phyloP scores from a whole-genome alignment of 768 basidiomycete genomes.

The Lentinus brumalis region DNA sequence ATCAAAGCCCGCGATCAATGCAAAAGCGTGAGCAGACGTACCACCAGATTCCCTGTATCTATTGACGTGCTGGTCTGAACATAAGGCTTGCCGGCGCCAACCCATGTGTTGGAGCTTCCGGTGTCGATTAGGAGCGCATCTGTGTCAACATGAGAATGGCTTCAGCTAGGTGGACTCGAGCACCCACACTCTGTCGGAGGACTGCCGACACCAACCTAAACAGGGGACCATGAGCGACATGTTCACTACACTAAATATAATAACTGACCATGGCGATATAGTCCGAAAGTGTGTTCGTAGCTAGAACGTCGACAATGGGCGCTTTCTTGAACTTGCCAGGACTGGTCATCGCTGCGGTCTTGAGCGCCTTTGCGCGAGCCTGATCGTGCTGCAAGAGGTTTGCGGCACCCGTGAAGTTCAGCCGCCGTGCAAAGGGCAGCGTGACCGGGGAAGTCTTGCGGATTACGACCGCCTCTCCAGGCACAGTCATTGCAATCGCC shows the following conservation, averaged over 20 bases:
- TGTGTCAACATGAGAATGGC: constrained; percentile 4
- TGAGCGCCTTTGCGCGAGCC: constrained; percentile 22
- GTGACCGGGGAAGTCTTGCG: constrained; percentile 20
- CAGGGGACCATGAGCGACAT: not conserved
- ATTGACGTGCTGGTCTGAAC: constrained; percentile 43
- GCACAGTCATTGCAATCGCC: not conserved
- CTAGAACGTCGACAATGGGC: constrained; percentile 6
- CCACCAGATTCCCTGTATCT: constrained; percentile 33
- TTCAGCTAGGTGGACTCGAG: too few species aligned
- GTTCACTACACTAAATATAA: too few species aligned
- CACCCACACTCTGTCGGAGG: constrained; percentile 45
- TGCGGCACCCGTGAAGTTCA: constrained; percentile 24
- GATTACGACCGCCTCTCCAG: constrained; percentile 13
- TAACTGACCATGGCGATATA: constrained; percentile 29
- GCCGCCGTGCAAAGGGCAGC: constrained; percentile 21
- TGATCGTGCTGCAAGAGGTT: constrained; percentile 25
- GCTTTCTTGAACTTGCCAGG: constrained; percentile 1
- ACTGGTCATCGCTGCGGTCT: not conserved
- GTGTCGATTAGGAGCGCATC: constrained; percentile 58
- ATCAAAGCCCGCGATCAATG: constrained; percentile 28
- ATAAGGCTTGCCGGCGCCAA: constrained; percentile 51
- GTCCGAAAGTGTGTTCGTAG: constrained; percentile 24
- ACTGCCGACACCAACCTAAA: constrained; percentile 47
- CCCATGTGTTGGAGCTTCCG: constrained; percentile 56
- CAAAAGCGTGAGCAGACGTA: constrained; percentile 19